phyloP scores from a whole-genome alignment of 2,329 filamentous ascomycete genomes.

The Grosmannia huntii region DNA sequence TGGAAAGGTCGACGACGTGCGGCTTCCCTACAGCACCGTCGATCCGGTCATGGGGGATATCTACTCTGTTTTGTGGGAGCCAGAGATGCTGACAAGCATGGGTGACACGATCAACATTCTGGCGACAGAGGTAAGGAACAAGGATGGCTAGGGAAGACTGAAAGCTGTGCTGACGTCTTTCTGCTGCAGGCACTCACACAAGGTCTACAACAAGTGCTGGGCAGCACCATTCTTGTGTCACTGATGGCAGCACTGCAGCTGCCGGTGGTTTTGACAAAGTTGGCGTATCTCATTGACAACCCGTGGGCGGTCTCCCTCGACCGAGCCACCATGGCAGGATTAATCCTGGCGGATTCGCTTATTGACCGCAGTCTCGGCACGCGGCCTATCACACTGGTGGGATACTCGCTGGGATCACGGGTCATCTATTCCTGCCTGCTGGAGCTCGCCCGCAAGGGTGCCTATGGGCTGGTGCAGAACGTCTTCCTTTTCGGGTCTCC shows the following conservation, averaged over 20 bases:
- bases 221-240: conserved; percentile 73
- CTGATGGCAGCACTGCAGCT: conserved; percentile 88
- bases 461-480: conserved; percentile 81
- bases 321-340: conserved; percentile 73
- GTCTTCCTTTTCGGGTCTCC: conserved; percentile 92
- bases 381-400: conserved; percentile 81
- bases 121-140: conserved; percentile 68
- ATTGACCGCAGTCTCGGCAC: conserved; percentile 86
- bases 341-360: conserved; percentile 88
- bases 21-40: conserved; percentile 88
- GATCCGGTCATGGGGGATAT: conserved; percentile 97
- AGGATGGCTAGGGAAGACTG: background rate
- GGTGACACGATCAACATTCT: conserved; percentile 98
- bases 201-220: conserved; percentile 89
- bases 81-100: conserved; percentile 95
- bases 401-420: conserved; percentile 83
- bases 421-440: conserved; percentile 87
- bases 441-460: conserved; percentile 74
- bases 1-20: conserved; percentile 91
- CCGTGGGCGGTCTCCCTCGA: conserved; percentile 96
- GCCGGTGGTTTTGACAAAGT: conserved; percentile 84
- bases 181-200: conserved; percentile 68
- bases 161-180: background rate
- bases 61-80: conserved; percentile 95
- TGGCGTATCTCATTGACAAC: conserved; percentile 94